Evolutionary conservation across 2,329 filamentous ascomycete genomes (phyloP), one percentile per base, ranked within the genome.

Genomic region (Didymella segeticola): DNA sequence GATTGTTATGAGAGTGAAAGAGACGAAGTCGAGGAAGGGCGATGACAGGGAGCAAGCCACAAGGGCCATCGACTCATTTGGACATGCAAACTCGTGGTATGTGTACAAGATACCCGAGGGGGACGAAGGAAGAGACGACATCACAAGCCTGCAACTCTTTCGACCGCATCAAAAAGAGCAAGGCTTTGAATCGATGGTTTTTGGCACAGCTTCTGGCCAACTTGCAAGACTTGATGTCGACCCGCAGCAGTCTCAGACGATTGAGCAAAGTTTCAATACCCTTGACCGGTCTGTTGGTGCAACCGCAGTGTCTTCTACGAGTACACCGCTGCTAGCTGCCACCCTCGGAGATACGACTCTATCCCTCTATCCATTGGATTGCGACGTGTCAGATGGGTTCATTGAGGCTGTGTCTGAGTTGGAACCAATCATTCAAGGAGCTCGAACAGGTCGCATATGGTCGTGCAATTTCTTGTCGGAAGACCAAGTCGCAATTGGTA

Each of bases 201-300:
- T 83, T 39, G 83, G 83, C 5, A 83, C 83, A 37, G 80, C 83
- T 17, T 82, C 81, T 61, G 83, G 83, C 10, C 78, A 82, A 39
- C 70, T 86, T 36, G 70, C 75, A 12, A 17, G 70, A 19, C 53
- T 75, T 2, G 62, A 53, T 19, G 55, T 68, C 4, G 60, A 60
- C 33, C 43, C 62, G 31, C 47, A 57, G 5, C 43, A 58, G 19
- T 15, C 34, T 2, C 43, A 60, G 36, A 63, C 56, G 2, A 45
- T 20, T 2, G 49, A 60, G 17, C 63, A 67, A 54, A 70, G 75
- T 11, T 78, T 70, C 51, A 64, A 76, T 4, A 83, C 82, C 1
- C 70, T 75, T 45, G 72, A 76, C 3, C 66, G 71, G 25, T 64
- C 75, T 4, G 74, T 86, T 7, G 76, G 80, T 43, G 79, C 79